Base-by-base conservation (phyloP, 176 grass and related monocot genomes). In the Oryza australiensis region DNA sequence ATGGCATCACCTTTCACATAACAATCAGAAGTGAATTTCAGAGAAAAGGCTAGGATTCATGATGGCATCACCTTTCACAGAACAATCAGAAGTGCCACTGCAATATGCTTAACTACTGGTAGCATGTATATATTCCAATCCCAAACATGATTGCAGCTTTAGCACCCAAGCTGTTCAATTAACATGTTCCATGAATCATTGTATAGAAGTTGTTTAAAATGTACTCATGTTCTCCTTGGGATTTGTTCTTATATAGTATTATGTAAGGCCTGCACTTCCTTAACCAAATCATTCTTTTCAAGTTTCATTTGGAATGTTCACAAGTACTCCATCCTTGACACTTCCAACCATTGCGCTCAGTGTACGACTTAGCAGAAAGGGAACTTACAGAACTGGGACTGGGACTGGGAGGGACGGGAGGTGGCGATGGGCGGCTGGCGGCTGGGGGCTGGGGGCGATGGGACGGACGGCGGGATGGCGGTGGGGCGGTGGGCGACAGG, bases 1-100 rank as follows among this genome's bases (percentile, higher is more conserved):
- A 72, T 79, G 75, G 3, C 30, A 55, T 59, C 73, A n/a, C 51
- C 51, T 85, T 80, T 35, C n/a, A n/a, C n/a, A n/a, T n/a, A n/a
- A n/a, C n/a, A n/a, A n/a, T n/a, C n/a, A n/a, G n/a, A n/a, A n/a
- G n/a, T n/a, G n/a, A n/a, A n/a, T n/a, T n/a, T n/a, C n/a, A n/a
- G n/a, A n/a, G n/a, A n/a, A n/a, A n/a, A n/a, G n/a, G n/a, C n/a
- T n/a, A n/a, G n/a, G n/a, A n/a, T n/a, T n/a, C n/a, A n/a, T n/a
- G n/a, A n/a, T n/a, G n/a, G n/a, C n/a, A n/a, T n/a, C n/a, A n/a
- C n/a, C n/a, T n/a, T n/a, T n/a, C 68, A 79, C 38, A 74, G 35
- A 66, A 57, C 43, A 10, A 63, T 38, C 38, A 37, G n/a, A 65
- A 64, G 75, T 29, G 67, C 41, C 41, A 40, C 41, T n/a, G n/a